These are phyloP conservation scores for Paecilomyces sp. DNA, from an alignment of 2,329 filamentous ascomycete genomes.

Conservation along the genomic window DNA sequence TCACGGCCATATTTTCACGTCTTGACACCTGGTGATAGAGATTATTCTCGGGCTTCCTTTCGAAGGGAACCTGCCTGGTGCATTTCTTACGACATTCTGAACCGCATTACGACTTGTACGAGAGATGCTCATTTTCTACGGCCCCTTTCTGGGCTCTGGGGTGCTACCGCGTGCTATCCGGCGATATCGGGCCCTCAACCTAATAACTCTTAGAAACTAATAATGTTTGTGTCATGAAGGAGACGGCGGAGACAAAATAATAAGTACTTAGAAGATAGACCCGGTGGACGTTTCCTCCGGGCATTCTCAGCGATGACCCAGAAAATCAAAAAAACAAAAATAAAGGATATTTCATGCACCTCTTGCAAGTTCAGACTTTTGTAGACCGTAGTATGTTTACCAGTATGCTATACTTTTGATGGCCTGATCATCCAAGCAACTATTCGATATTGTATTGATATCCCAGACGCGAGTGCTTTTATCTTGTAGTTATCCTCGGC, in stretches of 20 bases:
- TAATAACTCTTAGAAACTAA: background rate
- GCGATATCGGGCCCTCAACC: background rate
- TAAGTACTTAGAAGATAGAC: background rate
- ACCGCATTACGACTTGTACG: background rate
- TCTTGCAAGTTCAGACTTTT: background rate
- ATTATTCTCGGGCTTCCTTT: background rate
- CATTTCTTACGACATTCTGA: background rate
- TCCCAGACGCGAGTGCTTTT: too few relatives aligned
- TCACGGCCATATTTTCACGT: background rate
- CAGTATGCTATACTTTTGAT: background rate
- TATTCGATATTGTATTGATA: too few relatives aligned
- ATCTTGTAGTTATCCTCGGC: background rate
- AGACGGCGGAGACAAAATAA: background rate
- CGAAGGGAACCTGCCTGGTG: background rate
- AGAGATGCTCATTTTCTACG: background rate
- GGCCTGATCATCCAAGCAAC: too few relatives aligned
- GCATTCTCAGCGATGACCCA: conserved; percentile 1
- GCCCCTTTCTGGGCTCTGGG: background rate
- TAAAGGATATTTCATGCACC: background rate
- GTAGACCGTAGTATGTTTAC: background rate
- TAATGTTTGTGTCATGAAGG: background rate
- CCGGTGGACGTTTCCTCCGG: background rate
- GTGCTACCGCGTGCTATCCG: background rate
- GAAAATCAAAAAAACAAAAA: background rate
- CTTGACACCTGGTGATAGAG: background rate